Percentiles rank a stretch among this genome's conserved stretches.
Conservation (phyloP, 2,329 filamentous ascomycete species). For the Periconia sp. region DNA sequence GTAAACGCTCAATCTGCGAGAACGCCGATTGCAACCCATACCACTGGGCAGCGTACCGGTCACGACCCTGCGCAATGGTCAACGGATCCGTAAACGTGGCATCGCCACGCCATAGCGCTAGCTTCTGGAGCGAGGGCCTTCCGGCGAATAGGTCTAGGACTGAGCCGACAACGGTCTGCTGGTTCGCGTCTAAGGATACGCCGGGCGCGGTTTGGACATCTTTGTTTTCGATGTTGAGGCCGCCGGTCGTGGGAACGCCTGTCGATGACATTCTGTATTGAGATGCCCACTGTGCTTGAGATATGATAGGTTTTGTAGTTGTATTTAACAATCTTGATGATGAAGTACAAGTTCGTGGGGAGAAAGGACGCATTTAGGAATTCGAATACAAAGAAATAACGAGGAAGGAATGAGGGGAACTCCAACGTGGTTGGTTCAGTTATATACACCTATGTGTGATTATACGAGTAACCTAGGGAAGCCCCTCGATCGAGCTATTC, state of each 20-base stretch:
- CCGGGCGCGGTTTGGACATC: constrained; percentile 55
- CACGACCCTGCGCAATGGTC: constrained; percentile 58
- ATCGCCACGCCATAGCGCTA: constrained; percentile 61
- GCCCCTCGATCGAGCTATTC: not conserved
- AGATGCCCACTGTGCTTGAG: constrained; percentile 3
- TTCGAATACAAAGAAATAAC: not conserved
- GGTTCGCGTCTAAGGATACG: constrained; percentile 52
- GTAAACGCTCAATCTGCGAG: constrained; percentile 58
- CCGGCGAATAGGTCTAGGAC: constrained; percentile 66
- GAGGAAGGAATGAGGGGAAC: not conserved
- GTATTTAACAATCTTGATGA: constrained; percentile 8
- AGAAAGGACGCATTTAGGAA: constrained; percentile 15
- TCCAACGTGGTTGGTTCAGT: too few relatives aligned
- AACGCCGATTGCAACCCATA: constrained; percentile 64
- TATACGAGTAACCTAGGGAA: not conserved
- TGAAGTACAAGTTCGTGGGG: constrained; percentile 4
- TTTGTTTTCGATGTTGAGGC: constrained; percentile 56
- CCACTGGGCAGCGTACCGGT: constrained; percentile 56
- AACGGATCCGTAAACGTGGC: constrained; percentile 62
- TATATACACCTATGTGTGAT: too few relatives aligned
- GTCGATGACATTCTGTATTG: constrained; percentile 36
- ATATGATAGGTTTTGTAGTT: constrained; percentile 19
- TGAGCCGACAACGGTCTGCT: constrained; percentile 59
- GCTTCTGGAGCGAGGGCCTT: constrained; percentile 59
- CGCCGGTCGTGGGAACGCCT: constrained; percentile 3